Evolutionary conservation across 2,329 filamentous ascomycete genomes (phyloP).

Genomic region (Fusarium redolens): DNA sequence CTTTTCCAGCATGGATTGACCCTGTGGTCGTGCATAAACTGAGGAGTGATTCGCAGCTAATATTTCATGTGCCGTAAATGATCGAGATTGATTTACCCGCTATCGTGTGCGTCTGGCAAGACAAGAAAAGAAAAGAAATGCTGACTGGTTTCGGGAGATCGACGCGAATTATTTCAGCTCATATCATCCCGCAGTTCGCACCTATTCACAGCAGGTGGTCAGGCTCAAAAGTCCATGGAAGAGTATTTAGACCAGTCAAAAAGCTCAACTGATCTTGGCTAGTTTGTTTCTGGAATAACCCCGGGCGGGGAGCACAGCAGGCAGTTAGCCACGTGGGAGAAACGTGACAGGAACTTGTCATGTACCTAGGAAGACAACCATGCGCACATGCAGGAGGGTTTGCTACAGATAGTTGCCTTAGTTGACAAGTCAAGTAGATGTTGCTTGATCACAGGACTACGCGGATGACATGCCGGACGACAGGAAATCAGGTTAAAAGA

Average conservation of each 20-base stretch:
- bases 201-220: background rate
- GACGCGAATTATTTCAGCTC: conserved; percentile 37
- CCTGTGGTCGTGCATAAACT: background rate
- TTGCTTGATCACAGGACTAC: background rate
- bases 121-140: background rate
- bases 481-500: background rate
- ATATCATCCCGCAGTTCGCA: conserved; percentile 4
- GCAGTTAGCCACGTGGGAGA: conserved; percentile 42
- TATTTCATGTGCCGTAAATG: background rate
- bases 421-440: background rate
- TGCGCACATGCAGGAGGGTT: background rate
- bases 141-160: conserved; percentile 42
- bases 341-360: conserved; percentile 34
- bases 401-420: background rate
- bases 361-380: background rate
- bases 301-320: conserved; percentile 16
- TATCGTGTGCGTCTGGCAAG: background rate
- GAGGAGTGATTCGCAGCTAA: conserved; percentile 1
- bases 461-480: background rate
- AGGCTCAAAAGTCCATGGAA: background rate
- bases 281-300: conserved; percentile 10
- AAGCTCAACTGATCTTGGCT: conserved; percentile 5
- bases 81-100: background rate
- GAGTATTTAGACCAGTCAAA: conserved; percentile 13
- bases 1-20: background rate